Base-by-base conservation (phyloP, 148 eudicot genomes). In the Pharnaceum exiguum region DNA sequence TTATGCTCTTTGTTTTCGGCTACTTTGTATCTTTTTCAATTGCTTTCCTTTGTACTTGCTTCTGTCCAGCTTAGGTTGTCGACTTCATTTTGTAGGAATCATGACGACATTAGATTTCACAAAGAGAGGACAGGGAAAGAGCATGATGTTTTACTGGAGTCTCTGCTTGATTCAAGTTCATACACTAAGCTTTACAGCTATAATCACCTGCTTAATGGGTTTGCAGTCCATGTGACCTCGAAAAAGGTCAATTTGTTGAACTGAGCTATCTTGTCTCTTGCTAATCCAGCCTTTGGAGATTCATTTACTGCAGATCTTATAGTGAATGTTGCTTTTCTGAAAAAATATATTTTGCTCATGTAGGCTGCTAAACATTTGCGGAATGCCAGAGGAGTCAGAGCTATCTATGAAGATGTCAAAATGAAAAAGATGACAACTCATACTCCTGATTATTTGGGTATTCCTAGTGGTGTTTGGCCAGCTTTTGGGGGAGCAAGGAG, bases 191-290 rank as follows among this genome's bases (percentile, higher is more conserved):
- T 83, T 19, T 80, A 80, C 70, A 83, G 88, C 69, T 83, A 80
- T 66, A 75, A 73, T 72, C 89, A 83, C 66, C 62, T 80, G 71
- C 70, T 79, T 38, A 83, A 83, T 65, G 89, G 89, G 60, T 83
- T 83, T 52, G 78, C 85, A 23, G 32, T 83, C 59, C 72, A 77
- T 46, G 72, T 71, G 33, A 57, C 68, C 0, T 65, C 71, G 5
- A 59, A 71, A 24, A 39, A 80, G 78, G 85, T 79, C 68, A 31
- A 35, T 36, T 7, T 30, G 1, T 12, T 36, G 9, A 4, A 10
- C 21, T 16, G 35, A 18, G 12, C 12, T 40, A 45, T 26, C 21
- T 44, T 28, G 11, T 28, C 19, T 39, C 31, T 23, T 18, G 1
- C 27, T 32, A 24, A 10, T 17, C 0, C 18, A 28, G 32, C 19